Conservation (phyloP, 768 basidiomycete species). For the Candolleomyces aberdarensis region DNA sequence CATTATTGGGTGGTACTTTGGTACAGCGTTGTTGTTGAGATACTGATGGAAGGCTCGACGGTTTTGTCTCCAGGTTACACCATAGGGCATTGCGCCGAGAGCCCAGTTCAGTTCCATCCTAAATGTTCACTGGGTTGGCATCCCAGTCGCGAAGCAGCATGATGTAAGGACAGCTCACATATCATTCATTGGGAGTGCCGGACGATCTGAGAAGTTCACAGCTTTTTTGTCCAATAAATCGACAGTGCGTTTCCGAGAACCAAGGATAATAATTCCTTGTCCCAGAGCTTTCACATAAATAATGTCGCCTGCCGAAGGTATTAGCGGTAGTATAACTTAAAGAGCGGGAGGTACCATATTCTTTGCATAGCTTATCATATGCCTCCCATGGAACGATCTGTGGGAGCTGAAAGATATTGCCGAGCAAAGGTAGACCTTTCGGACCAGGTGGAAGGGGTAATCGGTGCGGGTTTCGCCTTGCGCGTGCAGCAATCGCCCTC, state of each 20-base stretch:
- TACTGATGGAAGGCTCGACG: slow-evolving; percentile 21
- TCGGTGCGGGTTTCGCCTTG: neutral
- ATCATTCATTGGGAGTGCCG: slow-evolving; percentile 19
- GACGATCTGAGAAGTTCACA: slow-evolving; percentile 18
- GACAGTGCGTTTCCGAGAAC: neutral
- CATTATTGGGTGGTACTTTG: slow-evolving; percentile 14
- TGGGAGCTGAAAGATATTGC: slow-evolving; percentile 8
- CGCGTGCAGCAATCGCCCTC: neutral
- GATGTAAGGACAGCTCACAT: slow-evolving; percentile 13
- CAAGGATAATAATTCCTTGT: slow-evolving; percentile 7
- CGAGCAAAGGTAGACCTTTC: slow-evolving; percentile 12
- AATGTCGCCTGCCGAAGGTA: slow-evolving; percentile 2
- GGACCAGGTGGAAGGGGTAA: slow-evolving; percentile 16
- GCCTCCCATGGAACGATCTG: slow-evolving; percentile 7
- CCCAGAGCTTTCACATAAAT: slow-evolving; percentile 8
- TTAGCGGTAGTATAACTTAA: neutral
- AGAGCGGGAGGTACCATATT: slow-evolving; percentile 5
- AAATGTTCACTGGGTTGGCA: neutral
- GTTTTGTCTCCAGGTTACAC: slow-evolving; percentile 17
- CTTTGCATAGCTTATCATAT: slow-evolving; percentile 11
- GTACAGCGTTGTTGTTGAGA: slow-evolving; percentile 15
- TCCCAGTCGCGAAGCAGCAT: neutral
- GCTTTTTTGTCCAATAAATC: slow-evolving; percentile 14
- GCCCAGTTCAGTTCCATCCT: slow-evolving; percentile 23
- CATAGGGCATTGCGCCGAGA: slow-evolving; percentile 21